Evolutionary conservation across 768 basidiomycete genomes (phyloP), one percentile per base, ranked within the genome.

Genomic region (Russula ochroleuca): DNA sequence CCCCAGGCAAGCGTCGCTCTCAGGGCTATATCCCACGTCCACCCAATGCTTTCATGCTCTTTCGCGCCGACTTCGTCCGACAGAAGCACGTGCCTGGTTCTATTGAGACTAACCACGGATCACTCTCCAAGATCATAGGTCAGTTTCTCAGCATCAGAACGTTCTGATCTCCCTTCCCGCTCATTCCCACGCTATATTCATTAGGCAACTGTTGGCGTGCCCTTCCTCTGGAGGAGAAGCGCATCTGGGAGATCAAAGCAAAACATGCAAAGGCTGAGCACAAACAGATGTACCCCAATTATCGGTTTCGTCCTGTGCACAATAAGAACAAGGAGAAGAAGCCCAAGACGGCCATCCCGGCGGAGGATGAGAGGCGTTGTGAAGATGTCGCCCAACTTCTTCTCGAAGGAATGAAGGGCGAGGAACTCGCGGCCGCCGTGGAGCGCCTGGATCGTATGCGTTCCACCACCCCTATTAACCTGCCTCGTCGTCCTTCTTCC

Each of bases 181-280:
- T 21, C 10, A 31, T 56, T 59, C 38, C 15, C 50, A 17, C 49
- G 28, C 23, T 21, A 33, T 37, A 19, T 3, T 19, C 23, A 5
- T 51, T 63, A 77, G 76, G 79, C 9, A 80, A 80, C 60, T 80
- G 78, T 67, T 92, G 90, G 90, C 81, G 85, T 28, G 73, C 84
- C 0, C 81, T 92, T 3, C 86, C 88, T 0, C 79, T 84, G 19
- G 82, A 85, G 17, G 87, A 92, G 73, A 88, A 87, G 70, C 80
- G 79, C 5, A 77, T 83, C 19, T 92, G 90, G 90, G 87, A 90
- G 70, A 74, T 81, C 38, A 81, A 81, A 59, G 90, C 90, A 0
- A 87, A 87, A 70, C 80, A 83, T 49, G 88, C 85, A 25, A 90
- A 89, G 74, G 86, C 84, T 0, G 85, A 84, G 35, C 89, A 92